Evolutionary conservation across 441 rosid species (phyloP), one percentile per base, ranked within the genome.

Genomic region (Corymbia calophylla): DNA sequence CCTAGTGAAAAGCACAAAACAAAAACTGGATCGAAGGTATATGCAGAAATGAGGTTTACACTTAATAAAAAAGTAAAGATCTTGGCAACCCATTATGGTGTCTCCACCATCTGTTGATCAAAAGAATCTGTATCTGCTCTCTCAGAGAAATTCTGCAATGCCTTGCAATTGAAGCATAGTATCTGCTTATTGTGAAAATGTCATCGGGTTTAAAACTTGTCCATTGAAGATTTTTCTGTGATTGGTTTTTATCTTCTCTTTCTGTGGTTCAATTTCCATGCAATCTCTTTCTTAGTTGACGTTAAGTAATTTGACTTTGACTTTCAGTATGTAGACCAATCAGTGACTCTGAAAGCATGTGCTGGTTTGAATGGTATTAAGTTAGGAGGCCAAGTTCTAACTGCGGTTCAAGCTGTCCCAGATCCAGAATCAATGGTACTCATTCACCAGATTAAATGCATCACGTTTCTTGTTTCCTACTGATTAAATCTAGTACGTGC

Each of bases 321-420:
- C 32, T 87, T 89, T 89, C 96, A 98, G 99, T 97, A 96, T 92
- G 93, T 92, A 60, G 99, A 98, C 89, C 94, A 93, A 86, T 94
- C 97, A 70, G 92, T 94, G 87, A 92, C 99, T 88, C 92, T 68
- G 91, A 98, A 93, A 95, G 99, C 99, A 86, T 96, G 99, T 93
- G 98, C 94, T 66, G 97, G 97, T 88, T 94, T 98, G 84, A 97
- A 96, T 93, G 99, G 99, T 87, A 94, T 97, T 97, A 97, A 95
- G 94, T 91, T 98, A 90, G 99, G 98, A 90, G 99, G 99, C 90
- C 94, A 95, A 93, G 93, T 94, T 80, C 88, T 98, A 87, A 95
- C 96, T 92, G 98, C 93, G 39, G 97, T 96, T 91, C 98, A 93
- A 92, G 97, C 95, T 92, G 80, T 92, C 92, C 95, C 94, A 47